phyloP scores from a whole-genome alignment of 2,329 filamentous ascomycete genomes.

The Tolypocladium amazonense region DNA sequence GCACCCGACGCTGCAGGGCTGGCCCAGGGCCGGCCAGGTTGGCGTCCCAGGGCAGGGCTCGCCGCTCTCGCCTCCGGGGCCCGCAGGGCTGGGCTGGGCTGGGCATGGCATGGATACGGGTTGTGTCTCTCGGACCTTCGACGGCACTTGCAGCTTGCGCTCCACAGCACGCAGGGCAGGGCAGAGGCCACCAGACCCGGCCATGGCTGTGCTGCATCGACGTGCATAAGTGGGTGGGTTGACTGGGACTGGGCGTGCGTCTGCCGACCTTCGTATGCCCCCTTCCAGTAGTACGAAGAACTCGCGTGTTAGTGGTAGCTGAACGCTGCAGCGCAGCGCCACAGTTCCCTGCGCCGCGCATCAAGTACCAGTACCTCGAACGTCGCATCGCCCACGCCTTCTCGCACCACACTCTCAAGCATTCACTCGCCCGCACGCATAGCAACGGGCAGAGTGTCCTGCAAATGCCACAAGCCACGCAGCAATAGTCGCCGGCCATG shows the following conservation, averaged over 20 bases:
- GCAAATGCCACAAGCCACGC: neutral
- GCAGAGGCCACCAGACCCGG: neutral
- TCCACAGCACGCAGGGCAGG: neutral
- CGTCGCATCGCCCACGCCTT: neutral
- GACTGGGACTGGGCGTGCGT: neutral
- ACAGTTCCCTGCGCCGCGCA: neutral
- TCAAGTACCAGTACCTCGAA: neutral
- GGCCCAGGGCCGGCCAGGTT: neutral
- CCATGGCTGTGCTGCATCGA: conserved; percentile 3
- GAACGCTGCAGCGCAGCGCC: conserved; percentile 4
- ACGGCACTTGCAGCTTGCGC: conserved; percentile 2
- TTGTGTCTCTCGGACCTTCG: neutral
- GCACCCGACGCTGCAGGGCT: neutral
- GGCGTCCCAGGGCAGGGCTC: neutral
- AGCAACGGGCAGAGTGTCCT: neutral
- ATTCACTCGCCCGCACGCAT: neutral
- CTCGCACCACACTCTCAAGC: neutral
- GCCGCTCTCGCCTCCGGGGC: neutral
- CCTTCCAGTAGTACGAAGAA: neutral
- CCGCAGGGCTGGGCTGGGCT: neutral
- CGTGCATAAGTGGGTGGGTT: neutral
- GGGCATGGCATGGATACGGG: neutral
- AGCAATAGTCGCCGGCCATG: neutral
- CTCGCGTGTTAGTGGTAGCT: conserved; percentile 1
- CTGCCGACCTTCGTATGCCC: neutral